Conservation (phyloP, 176 grass and related monocot species). For the Aegilops umbellulata region DNA sequence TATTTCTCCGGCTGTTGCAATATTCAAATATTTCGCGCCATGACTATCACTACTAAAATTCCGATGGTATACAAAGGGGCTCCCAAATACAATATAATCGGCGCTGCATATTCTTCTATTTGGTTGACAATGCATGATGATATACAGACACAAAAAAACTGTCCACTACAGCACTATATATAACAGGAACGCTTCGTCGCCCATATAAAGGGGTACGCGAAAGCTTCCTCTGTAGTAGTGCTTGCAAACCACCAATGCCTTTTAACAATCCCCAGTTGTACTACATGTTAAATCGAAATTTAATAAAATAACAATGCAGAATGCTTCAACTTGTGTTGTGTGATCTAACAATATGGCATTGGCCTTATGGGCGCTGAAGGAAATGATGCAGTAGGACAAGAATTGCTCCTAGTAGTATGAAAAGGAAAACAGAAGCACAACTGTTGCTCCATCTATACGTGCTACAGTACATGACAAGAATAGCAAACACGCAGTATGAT, state of each 20-base stretch:
- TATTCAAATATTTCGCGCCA: not conserved
- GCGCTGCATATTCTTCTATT: not conserved
- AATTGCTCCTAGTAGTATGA: not conserved
- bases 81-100: not conserved
- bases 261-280: constrained; percentile 5
- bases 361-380: not conserved
- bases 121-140: constrained; percentile 8
- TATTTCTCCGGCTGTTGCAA: not conserved
- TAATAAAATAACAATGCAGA: not conserved
- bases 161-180: not conserved
- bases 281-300: not conserved
- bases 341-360: not conserved
- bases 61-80: not conserved
- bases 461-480: not conserved
- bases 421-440: not conserved
- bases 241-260: not conserved
- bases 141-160: not conserved
- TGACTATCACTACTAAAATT: not conserved
- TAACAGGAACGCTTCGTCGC: not conserved
- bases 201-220: not conserved
- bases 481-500: not conserved
- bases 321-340: not conserved
- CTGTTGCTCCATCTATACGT: not conserved
- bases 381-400: not conserved
- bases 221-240: not conserved